Base-by-base conservation (phyloP, 257 asterid species). In the Scutellaria minor region DNA sequence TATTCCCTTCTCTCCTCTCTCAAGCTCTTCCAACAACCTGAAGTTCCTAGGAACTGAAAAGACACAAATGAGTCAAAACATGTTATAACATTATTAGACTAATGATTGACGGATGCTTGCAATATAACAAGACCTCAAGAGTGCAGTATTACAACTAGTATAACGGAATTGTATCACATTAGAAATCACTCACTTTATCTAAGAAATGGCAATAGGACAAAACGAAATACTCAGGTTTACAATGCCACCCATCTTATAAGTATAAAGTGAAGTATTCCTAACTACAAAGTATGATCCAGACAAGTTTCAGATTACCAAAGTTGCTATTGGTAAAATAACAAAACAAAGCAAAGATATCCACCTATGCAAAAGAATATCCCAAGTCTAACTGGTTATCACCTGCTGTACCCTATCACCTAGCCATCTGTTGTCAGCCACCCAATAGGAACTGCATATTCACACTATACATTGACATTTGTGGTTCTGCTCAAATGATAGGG, bases 1-100 rank as follows among this genome's bases (percentile, higher is more conserved):
- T 72, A 90, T 86, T 73, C 97, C 97, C 81, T 90, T 90, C 83
- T 90, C 97, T 68, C 93, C 97, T 72, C 96, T 87, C 83, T 90
- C 97, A 67, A 90, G 91, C 83, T 90, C 96, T 64, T 90, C 97
- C 82, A 90, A 82, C 81, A 91, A 84, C 61, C 97, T 83, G 80
- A 91, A 91, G 80, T 81, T 89, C 84, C 97, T 85, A 0, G 97
- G 97, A 71, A 91, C 96, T 91, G 78, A 61, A 76, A 80, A 57
- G 6, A 58, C 69, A 75, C 13, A 71, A 14, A 15, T 42, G 68
- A 60, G 37, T 65, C 15, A 13, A 5, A 41, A 42, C 48, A 31
- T 12, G 14, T 57, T 50, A 46, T 13, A 13, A 54, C 51, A 71
- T 67, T 22, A 51, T 18, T 45, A 57, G 39, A 66, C 66, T 66